Percentiles rank a stretch among this genome's conserved stretches.
phyloP scores from a whole-genome alignment of 192 early-diverging fungal genomes.

The Podochytrium sp. region DNA sequence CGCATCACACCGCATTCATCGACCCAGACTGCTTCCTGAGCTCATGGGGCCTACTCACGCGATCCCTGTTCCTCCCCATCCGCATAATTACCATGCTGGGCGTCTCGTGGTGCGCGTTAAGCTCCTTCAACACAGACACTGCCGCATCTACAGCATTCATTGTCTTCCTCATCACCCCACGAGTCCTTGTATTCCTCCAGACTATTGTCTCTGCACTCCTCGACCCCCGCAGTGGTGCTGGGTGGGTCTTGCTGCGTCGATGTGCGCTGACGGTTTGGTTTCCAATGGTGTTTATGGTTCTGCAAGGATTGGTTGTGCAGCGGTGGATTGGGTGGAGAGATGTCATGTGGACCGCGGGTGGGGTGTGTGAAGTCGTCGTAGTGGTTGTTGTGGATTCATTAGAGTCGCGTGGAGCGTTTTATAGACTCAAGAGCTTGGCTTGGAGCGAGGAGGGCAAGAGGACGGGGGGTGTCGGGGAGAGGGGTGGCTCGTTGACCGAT shows the following conservation, averaged over 20 bases:
- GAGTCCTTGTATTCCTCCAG: not conserved
- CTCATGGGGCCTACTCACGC: not conserved
- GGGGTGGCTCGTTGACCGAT: no score
- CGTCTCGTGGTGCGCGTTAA: not conserved
- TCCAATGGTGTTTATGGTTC: constrained; percentile 8
- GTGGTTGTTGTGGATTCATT: constrained; percentile 2
- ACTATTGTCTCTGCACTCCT: not conserved
- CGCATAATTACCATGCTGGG: not conserved
- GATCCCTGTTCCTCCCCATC: not conserved
- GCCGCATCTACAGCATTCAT: constrained; percentile 1
- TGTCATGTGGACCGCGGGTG: constrained; percentile 5
- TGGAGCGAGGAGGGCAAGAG: no score
- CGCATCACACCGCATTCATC: constrained; percentile 15
- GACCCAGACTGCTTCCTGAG: not conserved
- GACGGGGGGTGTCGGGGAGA: no score
- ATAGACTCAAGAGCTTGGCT: no score
- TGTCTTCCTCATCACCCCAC: not conserved
- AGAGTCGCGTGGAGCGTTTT: not conserved
- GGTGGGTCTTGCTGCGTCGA: not conserved
- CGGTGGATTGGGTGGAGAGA: constrained; percentile 20
- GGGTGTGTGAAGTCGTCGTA: not conserved
- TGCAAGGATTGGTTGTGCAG: not conserved
- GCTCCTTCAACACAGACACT: constrained; percentile 4
- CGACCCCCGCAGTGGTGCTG: not conserved
- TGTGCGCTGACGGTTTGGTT: constrained; percentile 2